Evolutionary conservation across 768 basidiomycete genomes (phyloP).

Genomic region (Sarcodon aspratus): DNA sequence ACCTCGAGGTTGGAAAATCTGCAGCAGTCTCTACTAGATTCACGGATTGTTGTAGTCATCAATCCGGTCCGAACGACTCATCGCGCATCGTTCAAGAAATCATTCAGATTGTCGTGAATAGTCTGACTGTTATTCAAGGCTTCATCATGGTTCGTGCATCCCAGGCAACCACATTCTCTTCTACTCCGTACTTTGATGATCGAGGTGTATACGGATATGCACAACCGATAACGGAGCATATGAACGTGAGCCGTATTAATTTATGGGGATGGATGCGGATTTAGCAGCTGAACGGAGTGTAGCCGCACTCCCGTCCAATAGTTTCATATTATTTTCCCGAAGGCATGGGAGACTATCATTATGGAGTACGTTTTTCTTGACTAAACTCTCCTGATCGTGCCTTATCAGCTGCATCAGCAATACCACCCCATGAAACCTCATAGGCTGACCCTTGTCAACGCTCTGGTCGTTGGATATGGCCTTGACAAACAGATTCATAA

Average conservation of each 20-base stretch:
- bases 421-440: conserved; percentile 99
- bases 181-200: conserved; percentile 66
- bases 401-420: conserved; percentile 45
- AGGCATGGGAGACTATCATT: conserved; percentile 91
- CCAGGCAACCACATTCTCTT: conserved; percentile 52
- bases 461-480: conserved; percentile 92
- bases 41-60: too few species aligned
- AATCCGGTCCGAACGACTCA: too few species aligned
- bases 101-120: too few species aligned
- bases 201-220: conserved; percentile 60
- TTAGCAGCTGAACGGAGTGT: neutral
- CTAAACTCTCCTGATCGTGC: conserved; percentile 1
- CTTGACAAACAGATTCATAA: conserved; percentile 91
- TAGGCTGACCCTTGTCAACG: conserved; percentile 89
- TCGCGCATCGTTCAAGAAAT: too few species aligned
- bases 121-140: neutral
- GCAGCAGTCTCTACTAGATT: too few species aligned
- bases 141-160: conserved; percentile 23
- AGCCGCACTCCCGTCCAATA: conserved; percentile 77
- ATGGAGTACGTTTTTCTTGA: conserved; percentile 54
- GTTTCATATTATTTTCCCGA: conserved; percentile 97
- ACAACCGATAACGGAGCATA: conserved; percentile 68
- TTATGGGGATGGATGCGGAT: neutral
- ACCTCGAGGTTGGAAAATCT: too few species aligned
- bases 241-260: conserved; percentile 41